Percentiles rank a stretch among this genome's conserved stretches.
These are phyloP conservation scores for Daldinia concentrica DNA, from an alignment of 495 filamentous ascomycete genomes.

Conservation along the genomic window DNA sequence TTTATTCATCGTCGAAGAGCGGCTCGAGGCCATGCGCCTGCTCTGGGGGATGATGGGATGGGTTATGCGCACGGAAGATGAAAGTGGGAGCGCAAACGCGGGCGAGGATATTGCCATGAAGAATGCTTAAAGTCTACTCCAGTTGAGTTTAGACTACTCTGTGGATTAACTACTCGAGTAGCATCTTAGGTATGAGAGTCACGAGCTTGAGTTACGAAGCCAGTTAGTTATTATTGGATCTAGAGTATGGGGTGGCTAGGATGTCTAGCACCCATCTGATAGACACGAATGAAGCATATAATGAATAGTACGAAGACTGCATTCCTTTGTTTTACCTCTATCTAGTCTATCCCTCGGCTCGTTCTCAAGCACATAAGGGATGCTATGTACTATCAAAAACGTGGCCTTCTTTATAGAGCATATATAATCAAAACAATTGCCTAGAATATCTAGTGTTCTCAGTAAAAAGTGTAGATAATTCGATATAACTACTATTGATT, in stretches of 20 bases:
- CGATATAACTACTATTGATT: background rate
- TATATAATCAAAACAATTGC: background rate
- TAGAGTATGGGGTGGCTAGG: constrained; percentile 8
- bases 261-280: background rate
- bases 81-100: constrained; percentile 2
- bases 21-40: constrained; percentile 73
- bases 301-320: constrained; percentile 10
- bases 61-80: constrained; percentile 64
- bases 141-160: background rate
- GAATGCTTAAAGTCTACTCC: constrained; percentile 35
- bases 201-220: background rate
- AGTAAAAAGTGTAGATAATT: too few relatives aligned
- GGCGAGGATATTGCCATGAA: constrained; percentile 49
- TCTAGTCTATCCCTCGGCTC: background rate
- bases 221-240: constrained; percentile 1
- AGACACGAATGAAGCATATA: constrained; percentile 27
- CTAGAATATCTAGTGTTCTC: too few relatives aligned
- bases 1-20: constrained; percentile 71
- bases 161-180: background rate
- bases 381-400: background rate
- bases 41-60: constrained; percentile 82
- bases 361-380: background rate
- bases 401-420: background rate
- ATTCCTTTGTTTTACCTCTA: background rate
- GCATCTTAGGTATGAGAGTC: background rate